phyloP scores from a whole-genome alignment of 306 rosid genomes.

The Dalbergia cochinchinensis region DNA sequence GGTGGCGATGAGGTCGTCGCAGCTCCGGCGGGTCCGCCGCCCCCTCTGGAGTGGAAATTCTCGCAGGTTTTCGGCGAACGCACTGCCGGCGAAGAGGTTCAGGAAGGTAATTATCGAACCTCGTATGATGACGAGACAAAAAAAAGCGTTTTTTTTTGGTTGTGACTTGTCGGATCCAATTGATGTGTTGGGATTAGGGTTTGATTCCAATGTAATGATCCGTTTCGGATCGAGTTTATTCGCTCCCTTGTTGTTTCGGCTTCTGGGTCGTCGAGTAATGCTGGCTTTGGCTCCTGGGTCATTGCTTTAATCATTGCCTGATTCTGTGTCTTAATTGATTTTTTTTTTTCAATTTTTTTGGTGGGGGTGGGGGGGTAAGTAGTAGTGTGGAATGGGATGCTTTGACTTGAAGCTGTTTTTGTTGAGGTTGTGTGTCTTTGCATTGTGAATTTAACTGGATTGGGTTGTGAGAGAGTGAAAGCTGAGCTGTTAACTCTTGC shows the following conservation, averaged over 20 bases:
- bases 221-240: constrained; percentile 58
- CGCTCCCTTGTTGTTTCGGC: constrained; percentile 35
- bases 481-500: constrained; percentile 44
- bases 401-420: constrained; percentile 45
- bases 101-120: constrained; percentile 77
- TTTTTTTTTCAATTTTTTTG: not conserved
- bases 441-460: constrained; percentile 48
- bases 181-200: constrained; percentile 68
- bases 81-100: constrained; percentile 98
- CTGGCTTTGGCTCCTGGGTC: constrained; percentile 53
- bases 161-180: constrained; percentile 74
- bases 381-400: constrained; percentile 41
- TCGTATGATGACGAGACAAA: constrained; percentile 18
- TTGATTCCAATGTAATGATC: constrained; percentile 64
- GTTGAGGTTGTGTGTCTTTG: constrained; percentile 46
- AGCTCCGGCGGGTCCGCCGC: constrained; percentile 81
- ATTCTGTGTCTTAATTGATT: constrained; percentile 49
- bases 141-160: constrained; percentile 8
- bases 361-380: constrained; percentile 3
- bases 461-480: constrained; percentile 45
- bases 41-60: constrained; percentile 95
- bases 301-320: constrained; percentile 45
- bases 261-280: constrained; percentile 50
- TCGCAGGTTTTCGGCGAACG: constrained; percentile 99
- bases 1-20: constrained; percentile 89